Conservation (phyloP, 2,329 filamentous ascomycete genomes). For the Colletotrichum aenigma region DNA sequence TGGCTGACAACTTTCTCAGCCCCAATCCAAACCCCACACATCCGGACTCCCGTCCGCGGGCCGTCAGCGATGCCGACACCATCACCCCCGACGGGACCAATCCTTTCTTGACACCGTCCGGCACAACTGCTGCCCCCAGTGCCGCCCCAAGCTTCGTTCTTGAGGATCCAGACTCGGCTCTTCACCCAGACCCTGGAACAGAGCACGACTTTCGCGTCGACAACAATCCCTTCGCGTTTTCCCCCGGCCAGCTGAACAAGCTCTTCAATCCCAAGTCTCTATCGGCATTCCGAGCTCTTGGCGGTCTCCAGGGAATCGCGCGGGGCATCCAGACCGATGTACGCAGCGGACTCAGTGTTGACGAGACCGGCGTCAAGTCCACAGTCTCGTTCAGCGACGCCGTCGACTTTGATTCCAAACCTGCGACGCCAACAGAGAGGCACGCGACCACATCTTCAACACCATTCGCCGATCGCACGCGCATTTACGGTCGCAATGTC, state of each 20-base stretch:
- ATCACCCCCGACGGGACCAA: constrained; percentile 15
- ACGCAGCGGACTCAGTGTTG: constrained; percentile 67
- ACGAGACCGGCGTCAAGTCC: constrained; percentile 67
- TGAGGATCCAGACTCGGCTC: constrained; percentile 50
- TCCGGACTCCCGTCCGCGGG: constrained; percentile 5
- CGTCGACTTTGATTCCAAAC: constrained; percentile 33
- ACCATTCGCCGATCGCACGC: constrained; percentile 52
- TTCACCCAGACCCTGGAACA: constrained; percentile 71
- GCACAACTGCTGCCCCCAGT: constrained; percentile 9
- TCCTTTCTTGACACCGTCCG: constrained; percentile 26
- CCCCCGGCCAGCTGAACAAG: constrained; percentile 75
- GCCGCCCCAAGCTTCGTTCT: constrained; percentile 12
- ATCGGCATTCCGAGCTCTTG: constrained; percentile 72
- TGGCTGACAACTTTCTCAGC: constrained; percentile 9
- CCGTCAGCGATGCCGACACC: constrained; percentile 18
- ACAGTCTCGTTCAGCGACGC: constrained; percentile 72
- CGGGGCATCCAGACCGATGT: constrained; percentile 70
- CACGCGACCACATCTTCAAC: neutral
- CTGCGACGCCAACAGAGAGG: neutral
- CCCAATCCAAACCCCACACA: constrained; percentile 10
- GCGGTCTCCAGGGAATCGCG: constrained; percentile 71
- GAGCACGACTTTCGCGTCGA: constrained; percentile 70
- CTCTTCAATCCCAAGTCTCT: constrained; percentile 77
- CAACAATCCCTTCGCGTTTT: constrained; percentile 78
- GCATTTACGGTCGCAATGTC: constrained; percentile 63